These are phyloP conservation scores for Capsella rubella DNA, from an alignment of 441 rosid genomes.

Conservation along the genomic window DNA sequence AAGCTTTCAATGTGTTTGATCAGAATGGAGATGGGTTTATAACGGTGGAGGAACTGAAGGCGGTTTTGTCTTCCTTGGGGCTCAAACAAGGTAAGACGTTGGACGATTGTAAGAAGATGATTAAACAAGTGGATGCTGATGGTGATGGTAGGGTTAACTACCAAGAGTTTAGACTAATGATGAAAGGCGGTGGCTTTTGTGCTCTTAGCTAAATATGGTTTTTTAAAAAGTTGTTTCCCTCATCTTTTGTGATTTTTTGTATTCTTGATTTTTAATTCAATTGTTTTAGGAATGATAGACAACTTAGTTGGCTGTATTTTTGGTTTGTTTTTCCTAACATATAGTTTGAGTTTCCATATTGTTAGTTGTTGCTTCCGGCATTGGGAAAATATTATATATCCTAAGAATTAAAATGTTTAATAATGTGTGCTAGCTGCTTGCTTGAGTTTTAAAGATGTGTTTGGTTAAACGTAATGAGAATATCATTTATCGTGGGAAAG, in stretches of 20 bases:
- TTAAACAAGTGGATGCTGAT: slow-evolving; percentile 70
- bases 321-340: background rate
- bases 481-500: too few species aligned
- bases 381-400: too few species aligned
- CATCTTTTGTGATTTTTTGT: background rate
- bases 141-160: slow-evolving; percentile 79
- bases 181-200: slow-evolving; percentile 71
- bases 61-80: slow-evolving; percentile 71
- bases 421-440: too few species aligned
- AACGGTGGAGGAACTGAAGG: slow-evolving; percentile 67
- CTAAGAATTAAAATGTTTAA: too few species aligned
- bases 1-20: slow-evolving; percentile 79
- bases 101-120: slow-evolving; percentile 77
- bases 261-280: slow-evolving; percentile 19
- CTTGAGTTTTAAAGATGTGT: too few species aligned
- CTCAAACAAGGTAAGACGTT: slow-evolving; percentile 65
- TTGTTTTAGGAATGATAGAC: slow-evolving; percentile 20
- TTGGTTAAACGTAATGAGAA: too few species aligned
- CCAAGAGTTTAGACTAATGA: slow-evolving; percentile 76
- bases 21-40: slow-evolving; percentile 81
- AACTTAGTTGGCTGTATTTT: background rate
- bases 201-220: slow-evolving; percentile 37
- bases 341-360: too few species aligned
- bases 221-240: background rate
- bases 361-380: too few species aligned